Conservation (phyloP, 495 filamentous ascomycete genomes). For the Aspergillus asperescens region DNA sequence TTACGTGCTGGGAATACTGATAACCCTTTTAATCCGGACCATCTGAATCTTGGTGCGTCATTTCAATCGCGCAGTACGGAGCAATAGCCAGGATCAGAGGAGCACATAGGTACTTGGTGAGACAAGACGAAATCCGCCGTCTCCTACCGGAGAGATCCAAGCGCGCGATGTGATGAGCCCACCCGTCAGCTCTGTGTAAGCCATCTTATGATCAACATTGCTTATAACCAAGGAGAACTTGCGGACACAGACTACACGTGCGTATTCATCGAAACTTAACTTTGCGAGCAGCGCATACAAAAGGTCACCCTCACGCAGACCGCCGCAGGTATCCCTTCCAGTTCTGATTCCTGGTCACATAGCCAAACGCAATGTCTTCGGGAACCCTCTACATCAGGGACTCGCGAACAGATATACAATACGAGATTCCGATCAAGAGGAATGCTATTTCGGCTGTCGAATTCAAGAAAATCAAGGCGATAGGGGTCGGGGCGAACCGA, state of each 20-base stretch:
- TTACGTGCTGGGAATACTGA: not conserved
- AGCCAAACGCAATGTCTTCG: slow-evolving; percentile 31
- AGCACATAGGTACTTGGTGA: not conserved
- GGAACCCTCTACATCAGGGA: slow-evolving; percentile 39
- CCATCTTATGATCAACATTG: not conserved
- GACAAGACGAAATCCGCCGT: not conserved
- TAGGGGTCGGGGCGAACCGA: slow-evolving; percentile 12
- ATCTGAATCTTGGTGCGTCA: not conserved
- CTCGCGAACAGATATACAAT: slow-evolving; percentile 45
- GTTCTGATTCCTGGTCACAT: too few species aligned
- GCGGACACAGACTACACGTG: too few species aligned
- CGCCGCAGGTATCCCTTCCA: too few species aligned
- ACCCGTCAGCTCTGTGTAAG: not conserved
- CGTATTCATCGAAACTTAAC: too few species aligned
- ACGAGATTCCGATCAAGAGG: slow-evolving; percentile 46
- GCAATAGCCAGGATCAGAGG: not conserved
- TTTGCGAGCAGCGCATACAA: not conserved
- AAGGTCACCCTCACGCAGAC: not conserved
- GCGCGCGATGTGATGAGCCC: not conserved
- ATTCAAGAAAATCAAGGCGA: slow-evolving; percentile 42
- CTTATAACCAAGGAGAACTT: too few species aligned
- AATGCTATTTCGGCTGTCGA: slow-evolving; percentile 47
- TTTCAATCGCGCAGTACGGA: not conserved
- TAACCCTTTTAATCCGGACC: not conserved
- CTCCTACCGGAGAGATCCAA: not conserved